Evolutionary conservation across 805 yeast genomes (phyloP), one percentile per base, ranked within the genome.

Genomic region (Starmerella asiatica): DNA sequence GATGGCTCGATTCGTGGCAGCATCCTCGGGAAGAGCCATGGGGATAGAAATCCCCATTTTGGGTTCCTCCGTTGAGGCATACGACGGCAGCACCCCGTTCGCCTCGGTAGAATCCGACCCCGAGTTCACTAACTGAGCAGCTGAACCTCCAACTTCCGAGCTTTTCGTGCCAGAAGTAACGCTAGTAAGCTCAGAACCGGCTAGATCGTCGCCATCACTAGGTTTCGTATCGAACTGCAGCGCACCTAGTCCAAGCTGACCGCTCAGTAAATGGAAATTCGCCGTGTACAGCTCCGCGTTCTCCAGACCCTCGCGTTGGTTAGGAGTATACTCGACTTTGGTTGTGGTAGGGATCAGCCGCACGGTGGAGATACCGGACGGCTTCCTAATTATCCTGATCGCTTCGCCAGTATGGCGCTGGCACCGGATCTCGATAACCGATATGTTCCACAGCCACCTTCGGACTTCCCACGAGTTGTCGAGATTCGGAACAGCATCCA

Each of bases 371-470:
- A 71, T 66, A 0, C 85, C 83, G 0, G 86, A 76, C 0, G 93
- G 81, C 33, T 82, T 64, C 47, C 91, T 61, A 1, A 76, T 58
- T 2, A 70, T 55, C 1, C 77, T 32, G 31, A 50, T 43, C 5
- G 78, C 65, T 11, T 67, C 65, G 0, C 86, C 86, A 14, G 64
- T 68, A 5, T 49, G 39, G 1, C 61, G 52, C 41, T 75, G 59
- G 0, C 83, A 73, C 32, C 70, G 70, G 23, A 81, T 64, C 8
- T 78, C 65, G 1, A 77, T 44, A 3, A 82, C 61, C 11, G 75
- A 63, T 28, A 63, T 60, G 0, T 86, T 86, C 33, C 69, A 56
- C 3, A 78, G 50, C 91, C 91, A 82, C 32, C 68, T 65, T 14
- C 43, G 32, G 1, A 32, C 40, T 14, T 51, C 54, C 44, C 44